These are phyloP conservation scores for Exophiala spinifera DNA, from an alignment of 2,329 filamentous ascomycete genomes.

Conservation along the genomic window DNA sequence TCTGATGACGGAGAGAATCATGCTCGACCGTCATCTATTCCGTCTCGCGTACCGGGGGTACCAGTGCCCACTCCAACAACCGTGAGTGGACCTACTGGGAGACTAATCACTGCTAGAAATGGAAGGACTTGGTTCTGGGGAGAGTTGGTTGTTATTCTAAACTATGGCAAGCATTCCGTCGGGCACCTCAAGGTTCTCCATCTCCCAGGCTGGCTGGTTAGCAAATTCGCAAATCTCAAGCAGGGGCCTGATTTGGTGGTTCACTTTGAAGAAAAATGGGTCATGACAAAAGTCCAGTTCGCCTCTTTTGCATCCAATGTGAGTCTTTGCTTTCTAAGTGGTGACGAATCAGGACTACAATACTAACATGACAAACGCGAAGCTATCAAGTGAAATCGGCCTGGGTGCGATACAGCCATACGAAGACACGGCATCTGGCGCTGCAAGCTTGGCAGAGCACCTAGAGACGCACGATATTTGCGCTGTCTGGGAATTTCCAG, in stretches of 20 bases:
- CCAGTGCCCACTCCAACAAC: too few species aligned
- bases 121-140: slow-evolving; percentile 5
- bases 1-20: neutral
- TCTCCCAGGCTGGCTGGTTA: slow-evolving; percentile 18
- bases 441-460: slow-evolving; percentile 13
- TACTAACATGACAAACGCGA: slow-evolving; percentile 8
- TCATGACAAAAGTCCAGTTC: slow-evolving; percentile 7
- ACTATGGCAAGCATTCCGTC: slow-evolving; percentile 9
- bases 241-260: slow-evolving; percentile 6
- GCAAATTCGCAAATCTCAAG: slow-evolving; percentile 13
- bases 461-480: slow-evolving; percentile 17
- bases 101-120: slow-evolving; percentile 2
- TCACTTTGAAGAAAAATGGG: slow-evolving; percentile 14
- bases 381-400: neutral
- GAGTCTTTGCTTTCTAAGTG: neutral
- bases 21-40: neutral
- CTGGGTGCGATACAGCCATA: slow-evolving; percentile 15
- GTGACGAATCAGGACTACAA: neutral
- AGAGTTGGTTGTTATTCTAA: slow-evolving; percentile 20
- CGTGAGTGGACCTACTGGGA: neutral
- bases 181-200: slow-evolving; percentile 21
- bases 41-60: neutral
- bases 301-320: slow-evolving; percentile 1
- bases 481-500: slow-evolving; percentile 26
- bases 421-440: slow-evolving; percentile 11